These are phyloP conservation scores for Corymbia maculata DNA, from an alignment of 345 rosid genomes.

Conservation along the genomic window DNA sequence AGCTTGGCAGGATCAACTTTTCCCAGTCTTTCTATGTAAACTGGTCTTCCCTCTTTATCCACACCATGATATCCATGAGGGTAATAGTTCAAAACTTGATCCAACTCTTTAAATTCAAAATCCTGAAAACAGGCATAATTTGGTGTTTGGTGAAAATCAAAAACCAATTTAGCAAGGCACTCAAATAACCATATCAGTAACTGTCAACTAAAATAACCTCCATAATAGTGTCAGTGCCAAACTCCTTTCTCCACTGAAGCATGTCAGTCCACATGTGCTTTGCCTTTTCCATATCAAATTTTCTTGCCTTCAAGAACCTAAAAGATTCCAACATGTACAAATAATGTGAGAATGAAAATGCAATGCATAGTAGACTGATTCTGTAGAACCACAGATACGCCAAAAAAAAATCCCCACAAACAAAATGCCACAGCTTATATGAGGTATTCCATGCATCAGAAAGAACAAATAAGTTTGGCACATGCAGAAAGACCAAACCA, in stretches of 20 bases:
- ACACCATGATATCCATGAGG: constrained; percentile 98
- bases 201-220: constrained; percentile 33
- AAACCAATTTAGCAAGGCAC: not conserved
- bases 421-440: not conserved
- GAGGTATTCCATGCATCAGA: not conserved
- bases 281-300: constrained; percentile 81
- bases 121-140: constrained; percentile 30
- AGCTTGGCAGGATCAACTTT: constrained; percentile 79
- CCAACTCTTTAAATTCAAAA: constrained; percentile 76
- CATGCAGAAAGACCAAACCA: not conserved
- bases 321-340: not conserved
- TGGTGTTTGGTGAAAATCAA: not conserved
- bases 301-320: constrained; percentile 92
- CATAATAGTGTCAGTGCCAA: constrained; percentile 65
- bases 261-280: constrained; percentile 98
- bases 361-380: not conserved
- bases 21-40: constrained; percentile 92
- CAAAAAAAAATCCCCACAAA: not conserved
- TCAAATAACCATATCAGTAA: not conserved
- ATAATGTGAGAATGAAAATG: not conserved
- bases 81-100: constrained; percentile 70
- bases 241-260: constrained; percentile 95
- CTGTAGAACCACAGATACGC: not conserved
- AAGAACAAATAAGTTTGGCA: not conserved
- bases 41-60: constrained; percentile 92